phyloP scores from a whole-genome alignment of 2,329 filamentous ascomycete genomes.

The Hypoxylon sp. region DNA sequence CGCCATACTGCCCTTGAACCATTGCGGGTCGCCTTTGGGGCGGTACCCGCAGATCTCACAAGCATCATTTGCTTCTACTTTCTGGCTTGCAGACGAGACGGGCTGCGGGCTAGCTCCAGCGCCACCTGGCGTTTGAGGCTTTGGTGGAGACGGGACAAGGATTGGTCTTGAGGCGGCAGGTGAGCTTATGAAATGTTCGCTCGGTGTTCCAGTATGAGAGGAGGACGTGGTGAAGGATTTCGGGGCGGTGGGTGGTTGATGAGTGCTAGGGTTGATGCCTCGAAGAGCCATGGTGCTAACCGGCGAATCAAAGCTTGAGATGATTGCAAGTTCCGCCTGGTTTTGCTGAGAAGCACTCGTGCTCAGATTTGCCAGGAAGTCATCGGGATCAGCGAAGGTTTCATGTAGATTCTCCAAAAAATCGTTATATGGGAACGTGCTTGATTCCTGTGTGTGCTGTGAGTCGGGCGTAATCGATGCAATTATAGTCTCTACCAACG shows the following conservation, averaged over 20 bases:
- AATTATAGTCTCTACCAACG: conserved; percentile 60
- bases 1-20: conserved; percentile 72
- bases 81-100: conserved; percentile 48
- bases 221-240: conserved; percentile 29
- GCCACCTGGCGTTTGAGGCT: conserved; percentile 38
- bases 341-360: conserved; percentile 40
- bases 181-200: conserved; percentile 42
- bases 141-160: conserved; percentile 33
- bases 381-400: conserved; percentile 36
- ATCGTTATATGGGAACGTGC: conserved; percentile 42
- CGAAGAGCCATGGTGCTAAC: conserved; percentile 40
- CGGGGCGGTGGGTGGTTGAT: conserved; percentile 24
- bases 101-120: conserved; percentile 33
- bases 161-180: conserved; percentile 36
- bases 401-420: conserved; percentile 47
- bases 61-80: conserved; percentile 61
- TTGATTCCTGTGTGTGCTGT: conserved; percentile 41
- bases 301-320: conserved; percentile 34
- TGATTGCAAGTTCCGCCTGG: conserved; percentile 20
- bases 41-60: conserved; percentile 70
- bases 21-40: conserved; percentile 70
- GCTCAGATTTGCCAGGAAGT: conserved; percentile 30
- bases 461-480: conserved; percentile 44
- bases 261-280: conserved; percentile 31
- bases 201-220: conserved; percentile 40